Evolutionary conservation across 805 yeast genomes (phyloP).

Genomic region (Maudiozyma turicensis): DNA sequence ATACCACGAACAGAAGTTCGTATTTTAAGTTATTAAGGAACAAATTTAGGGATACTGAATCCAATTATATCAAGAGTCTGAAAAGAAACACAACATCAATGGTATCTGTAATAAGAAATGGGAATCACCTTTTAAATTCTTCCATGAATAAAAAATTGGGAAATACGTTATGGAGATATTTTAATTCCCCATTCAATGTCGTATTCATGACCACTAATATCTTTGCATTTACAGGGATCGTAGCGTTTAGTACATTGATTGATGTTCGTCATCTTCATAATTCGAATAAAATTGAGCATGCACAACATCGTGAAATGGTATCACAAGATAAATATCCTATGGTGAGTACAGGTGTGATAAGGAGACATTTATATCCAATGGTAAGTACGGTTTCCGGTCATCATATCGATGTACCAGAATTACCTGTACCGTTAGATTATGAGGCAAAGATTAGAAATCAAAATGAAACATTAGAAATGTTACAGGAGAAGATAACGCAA

Average conservation of each 20-base stretch:
- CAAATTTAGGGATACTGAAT: background rate
- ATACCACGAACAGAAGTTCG: background rate
- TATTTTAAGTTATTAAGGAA: background rate
- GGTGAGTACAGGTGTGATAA: background rate
- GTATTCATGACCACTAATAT: conserved; percentile 31
- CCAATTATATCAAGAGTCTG: background rate
- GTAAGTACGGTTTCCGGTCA: background rate
- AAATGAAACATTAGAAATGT: background rate
- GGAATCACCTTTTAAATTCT: background rate
- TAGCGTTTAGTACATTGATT: conserved; percentile 25
- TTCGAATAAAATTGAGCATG: background rate
- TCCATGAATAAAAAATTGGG: background rate
- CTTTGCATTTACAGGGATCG: conserved; percentile 27
- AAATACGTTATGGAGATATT: conserved; percentile 29
- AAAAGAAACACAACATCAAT: conserved; percentile 1
- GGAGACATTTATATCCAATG: background rate
- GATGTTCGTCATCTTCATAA: conserved; percentile 5
- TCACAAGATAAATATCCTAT: background rate
- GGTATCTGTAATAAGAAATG: background rate
- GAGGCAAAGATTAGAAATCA: background rate
- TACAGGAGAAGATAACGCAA: background rate
- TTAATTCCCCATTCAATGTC: conserved; percentile 32
- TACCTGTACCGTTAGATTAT: background rate
- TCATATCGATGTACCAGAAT: background rate
- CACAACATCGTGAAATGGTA: background rate